A percentile compares a stretch with the other conserved stretches of the same genome.
Conservation (phyloP, 805 yeast genomes). For the Ogataea naganishii region DNA sequence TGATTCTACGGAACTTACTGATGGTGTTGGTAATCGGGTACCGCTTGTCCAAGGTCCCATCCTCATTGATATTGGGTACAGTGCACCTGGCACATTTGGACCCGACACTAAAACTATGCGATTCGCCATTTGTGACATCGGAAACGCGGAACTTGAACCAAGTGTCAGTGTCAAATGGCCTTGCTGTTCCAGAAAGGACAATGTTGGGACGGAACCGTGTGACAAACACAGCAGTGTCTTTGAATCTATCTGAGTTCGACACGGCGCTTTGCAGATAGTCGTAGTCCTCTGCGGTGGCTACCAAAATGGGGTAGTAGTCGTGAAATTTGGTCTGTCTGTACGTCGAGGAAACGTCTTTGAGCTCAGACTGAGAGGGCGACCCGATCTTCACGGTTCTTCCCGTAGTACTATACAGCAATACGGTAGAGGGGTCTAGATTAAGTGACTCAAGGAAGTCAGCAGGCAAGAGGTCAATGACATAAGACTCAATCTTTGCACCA, state of each 20-base stretch:
- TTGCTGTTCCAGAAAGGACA: slow-evolving; percentile 3
- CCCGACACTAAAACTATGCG: slow-evolving; percentile 7
- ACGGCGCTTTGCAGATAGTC: slow-evolving; percentile 3
- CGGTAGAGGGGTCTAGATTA: too few relatives aligned
- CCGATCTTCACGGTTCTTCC: slow-evolving; percentile 9
- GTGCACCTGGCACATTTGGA: slow-evolving; percentile 11
- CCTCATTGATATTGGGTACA: slow-evolving; percentile 8
- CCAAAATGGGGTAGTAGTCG: slow-evolving; percentile 10
- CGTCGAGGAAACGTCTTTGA: not conserved
- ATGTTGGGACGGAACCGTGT: slow-evolving; percentile 9
- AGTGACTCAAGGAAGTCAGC: too few relatives aligned
- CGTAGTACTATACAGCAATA: slow-evolving; percentile 5
- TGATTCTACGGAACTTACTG: slow-evolving; percentile 8
- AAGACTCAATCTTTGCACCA: slow-evolving; percentile 1
- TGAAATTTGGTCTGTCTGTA: slow-evolving; percentile 7
- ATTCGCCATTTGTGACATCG: slow-evolving; percentile 1
- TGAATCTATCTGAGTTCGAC: slow-evolving; percentile 1
- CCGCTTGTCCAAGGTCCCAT: slow-evolving; percentile 6
- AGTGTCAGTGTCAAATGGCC: slow-evolving; percentile 7
- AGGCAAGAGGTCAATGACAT: too few relatives aligned
- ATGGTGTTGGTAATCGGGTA: slow-evolving; percentile 7
- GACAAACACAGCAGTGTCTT: slow-evolving; percentile 1
- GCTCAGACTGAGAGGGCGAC: slow-evolving; percentile 5
- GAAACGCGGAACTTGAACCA: slow-evolving; percentile 7
- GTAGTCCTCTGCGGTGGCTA: slow-evolving; percentile 7